Evolutionary conservation across 345 rosid species (phyloP), one percentile per base, ranked within the genome.

Genomic region (Camelina sativa): DNA sequence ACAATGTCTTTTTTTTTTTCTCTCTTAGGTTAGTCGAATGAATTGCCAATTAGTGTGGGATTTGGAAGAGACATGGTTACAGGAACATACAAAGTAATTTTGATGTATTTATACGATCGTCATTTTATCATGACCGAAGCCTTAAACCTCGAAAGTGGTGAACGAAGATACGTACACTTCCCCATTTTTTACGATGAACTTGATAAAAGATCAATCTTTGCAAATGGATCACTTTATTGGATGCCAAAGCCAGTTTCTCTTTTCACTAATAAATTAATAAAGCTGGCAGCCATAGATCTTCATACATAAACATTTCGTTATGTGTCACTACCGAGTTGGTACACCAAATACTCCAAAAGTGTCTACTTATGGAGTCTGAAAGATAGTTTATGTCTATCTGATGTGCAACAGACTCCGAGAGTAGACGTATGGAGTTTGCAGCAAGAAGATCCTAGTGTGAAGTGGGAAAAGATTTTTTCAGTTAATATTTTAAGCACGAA

Each of bases 371-470:
- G 46, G 46, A 41, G 46, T 41, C 15, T 41, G 11, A 41, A 41
- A 15, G 19, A 15, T 46, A 17, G 50, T 46, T 46, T 46, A 46
- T 46, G 50, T 46, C 50, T 46, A 34, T 66, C 71, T 50, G 58
- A 50, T 66, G 71, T 51, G 32, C 2, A 35, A 66, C 71, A 66
- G 35, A 51, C 35, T 50, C 71, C 71, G 2, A 8, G 1, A 20
- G 34, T 66, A 46, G 71, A 66, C 46, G 35, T 66, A 2, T 51
- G 59, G 71, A 2, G 59, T 51, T 66, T 51, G 71, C 47, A 19
- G 12, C 59, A 66, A 51, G 60, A 66, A 51, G 47, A 8, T 51
- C 59, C 59, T 8, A 66, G 19, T 66, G 48, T 65, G 70, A 66
- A 50, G 20, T 66, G 71, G 59, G 35, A 51, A 66, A 66, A 34